Evolutionary conservation across 176 grass and related monocot species (phyloP), one percentile per base, ranked within the genome.

Genomic region (Secale cereale): DNA sequence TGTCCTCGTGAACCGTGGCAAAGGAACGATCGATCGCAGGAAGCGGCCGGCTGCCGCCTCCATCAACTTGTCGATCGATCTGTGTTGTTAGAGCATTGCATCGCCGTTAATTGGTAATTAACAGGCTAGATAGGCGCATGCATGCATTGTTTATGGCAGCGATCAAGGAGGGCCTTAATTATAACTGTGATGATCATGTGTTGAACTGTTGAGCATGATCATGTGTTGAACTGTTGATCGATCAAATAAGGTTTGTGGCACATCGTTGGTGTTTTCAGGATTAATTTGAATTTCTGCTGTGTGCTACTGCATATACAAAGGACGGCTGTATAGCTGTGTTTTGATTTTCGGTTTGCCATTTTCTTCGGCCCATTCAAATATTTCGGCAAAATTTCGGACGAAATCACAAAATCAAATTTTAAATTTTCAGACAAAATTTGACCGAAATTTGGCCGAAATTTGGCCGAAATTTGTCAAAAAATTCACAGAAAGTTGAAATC

Each of bases 181-280:
- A 84, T 31, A 73, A 62, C 76, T 85, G 7, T 77, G 33, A 67
- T 78, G 52, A 70, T 76, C 78, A 75, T 81, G 50, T 70, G 37
- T 27, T 59, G 16, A 84, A 52, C 48, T 52, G 48, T 52, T 52
- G 48, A 52, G 19, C 48, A 66, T 83, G 52, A 76, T 76, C 78
- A 80, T 81, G 52, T 71, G 50, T 27, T 60, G 16, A 80, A 22
- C 52, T 56, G 52, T 57, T 57, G 52, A 22, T 76, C 35, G 0
- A 81, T 45, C 61, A n/a, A 89, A 89, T 89, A 89, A 89, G 64
- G 37, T 36, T 52, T 60, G 10, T 35, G 69, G 43, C 63, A 39
- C 70, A 81, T 77, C 22, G 32, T 57, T 70, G 14, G 4, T 10
- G 25, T 25, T 29, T 81, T 69, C 64, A 26, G 69, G 50, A n/a